Percentiles rank a stretch among this genome's conserved stretches.
Conservation (phyloP, 2,329 filamentous ascomycete genomes). For the Xylariaceae sp. region DNA sequence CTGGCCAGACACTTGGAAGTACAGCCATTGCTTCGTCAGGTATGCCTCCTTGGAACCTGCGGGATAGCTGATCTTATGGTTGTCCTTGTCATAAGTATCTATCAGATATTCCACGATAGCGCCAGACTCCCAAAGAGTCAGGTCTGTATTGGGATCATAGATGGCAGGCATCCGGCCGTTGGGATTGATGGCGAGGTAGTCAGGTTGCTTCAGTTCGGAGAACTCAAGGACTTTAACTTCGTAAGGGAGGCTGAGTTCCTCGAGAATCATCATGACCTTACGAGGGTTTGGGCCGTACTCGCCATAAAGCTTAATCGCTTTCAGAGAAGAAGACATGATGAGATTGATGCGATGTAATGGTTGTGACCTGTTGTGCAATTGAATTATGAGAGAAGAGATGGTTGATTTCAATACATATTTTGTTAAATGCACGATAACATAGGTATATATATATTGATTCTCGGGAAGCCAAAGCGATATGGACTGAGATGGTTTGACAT, state of each 20-base stretch:
- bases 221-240: background rate
- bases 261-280: slow-evolving; percentile 27
- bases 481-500: too few relatives aligned
- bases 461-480: too few relatives aligned
- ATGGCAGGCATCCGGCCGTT: slow-evolving; percentile 1
- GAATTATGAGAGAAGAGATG: too few relatives aligned
- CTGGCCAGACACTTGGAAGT: background rate
- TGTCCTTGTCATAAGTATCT: background rate
- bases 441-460: too few relatives aligned
- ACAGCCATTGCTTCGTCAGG: background rate
- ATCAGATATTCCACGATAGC: background rate
- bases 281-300: background rate
- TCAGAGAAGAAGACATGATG: too few relatives aligned
- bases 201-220: background rate
- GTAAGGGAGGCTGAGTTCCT: slow-evolving; percentile 1
- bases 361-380: too few relatives aligned
- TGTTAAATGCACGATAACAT: too few relatives aligned
- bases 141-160: background rate
- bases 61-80: background rate
- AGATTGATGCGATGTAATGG: too few relatives aligned
- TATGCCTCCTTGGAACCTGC: background rate
- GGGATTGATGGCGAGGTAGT: background rate
- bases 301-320: too few relatives aligned
- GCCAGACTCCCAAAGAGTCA: background rate
- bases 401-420: too few relatives aligned